Evolutionary conservation across 2,329 filamentous ascomycete genomes (phyloP), one percentile per base, ranked within the genome.

Genomic region (Aspergillus sp.): DNA sequence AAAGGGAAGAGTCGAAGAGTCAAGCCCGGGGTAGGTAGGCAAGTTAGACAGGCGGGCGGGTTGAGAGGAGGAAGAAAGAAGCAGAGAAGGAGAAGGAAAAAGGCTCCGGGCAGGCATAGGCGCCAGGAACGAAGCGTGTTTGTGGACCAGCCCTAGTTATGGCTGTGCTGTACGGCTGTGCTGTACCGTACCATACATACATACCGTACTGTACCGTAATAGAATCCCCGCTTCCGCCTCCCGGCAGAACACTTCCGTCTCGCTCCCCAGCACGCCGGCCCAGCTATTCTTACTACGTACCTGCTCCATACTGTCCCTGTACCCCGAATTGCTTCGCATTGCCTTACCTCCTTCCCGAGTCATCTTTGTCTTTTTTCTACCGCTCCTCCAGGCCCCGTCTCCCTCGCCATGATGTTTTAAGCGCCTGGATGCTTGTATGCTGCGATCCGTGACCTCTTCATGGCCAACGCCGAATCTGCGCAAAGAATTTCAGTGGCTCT

Each of bases 391-490:
- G 19, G 19, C 19, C 10, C 19, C 19, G 5, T 22, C 19, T 6
- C 14, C 16, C 16, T 16, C 14, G 15, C 10, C 14, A 20, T 29
- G 27, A 15, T 4, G 13, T 26, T 26, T 26, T 26, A 29, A 20
- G 8, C 8, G 16, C 16, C 19, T 10, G 19, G 19, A 22, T 5
- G 6, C 19, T 22, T 22, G 19, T 22, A 22, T 22, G 12, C 11
- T 29, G n/a, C 15, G 19, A 15, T 32, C 11, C 16, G 28, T 11
- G 27, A 15, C 25, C 27, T 13, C 32, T 40, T 35, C 37, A 42
- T 42, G 40, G 39, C 40, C 40, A 32, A 27, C 34, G 25, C 16
- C 30, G 24, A n/a, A 32, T 25, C 25, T 30, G 33, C 34, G 16
- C 27, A 24, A 24, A 32, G 15, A 26, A 31, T 29, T 24, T 24